These are phyloP conservation scores for Cladosporium sp. DNA, from an alignment of 2,329 filamentous ascomycete species.

Conservation along the genomic window DNA sequence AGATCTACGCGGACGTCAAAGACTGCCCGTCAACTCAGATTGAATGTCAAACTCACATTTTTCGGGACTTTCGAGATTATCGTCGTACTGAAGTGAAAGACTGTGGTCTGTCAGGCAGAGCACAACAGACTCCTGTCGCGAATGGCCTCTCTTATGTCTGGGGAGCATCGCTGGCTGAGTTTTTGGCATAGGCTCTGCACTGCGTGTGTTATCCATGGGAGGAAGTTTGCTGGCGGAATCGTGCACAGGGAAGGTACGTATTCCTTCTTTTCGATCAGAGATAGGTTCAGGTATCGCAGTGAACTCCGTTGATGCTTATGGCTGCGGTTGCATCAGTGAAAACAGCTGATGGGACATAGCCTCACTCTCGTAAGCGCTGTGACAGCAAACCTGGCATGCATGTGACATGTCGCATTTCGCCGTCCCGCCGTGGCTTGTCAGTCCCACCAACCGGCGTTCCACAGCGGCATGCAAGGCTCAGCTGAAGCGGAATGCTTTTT, in stretches of 20 bases:
- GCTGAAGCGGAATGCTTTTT: not conserved
- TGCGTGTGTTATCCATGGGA: no score
- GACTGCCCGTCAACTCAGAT: not conserved
- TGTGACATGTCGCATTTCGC: not conserved
- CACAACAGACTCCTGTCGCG: not conserved
- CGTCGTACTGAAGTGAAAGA: not conserved
- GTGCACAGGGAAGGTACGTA: no score
- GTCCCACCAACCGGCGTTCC: not conserved
- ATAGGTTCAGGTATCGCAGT: no score
- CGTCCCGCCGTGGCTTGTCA: not conserved
- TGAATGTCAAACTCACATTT: not conserved
- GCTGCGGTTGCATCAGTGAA: no score
- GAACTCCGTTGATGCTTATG: no score
- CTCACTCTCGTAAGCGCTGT: not conserved
- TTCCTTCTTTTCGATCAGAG: no score
- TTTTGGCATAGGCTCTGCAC: no score
- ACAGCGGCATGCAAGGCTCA: not conserved
- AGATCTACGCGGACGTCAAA: not conserved
- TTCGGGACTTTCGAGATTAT: not conserved
- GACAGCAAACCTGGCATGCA: not conserved
- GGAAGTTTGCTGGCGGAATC: no score
- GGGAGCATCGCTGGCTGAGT: no score
- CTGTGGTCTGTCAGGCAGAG: not conserved
- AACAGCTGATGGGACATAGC: not conserved
- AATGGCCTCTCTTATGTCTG: no score